Percentiles rank a stretch among this genome's conserved stretches.
phyloP scores from a whole-genome alignment of 352 stramenopile species.

The Globisporangium cederbergense region DNA sequence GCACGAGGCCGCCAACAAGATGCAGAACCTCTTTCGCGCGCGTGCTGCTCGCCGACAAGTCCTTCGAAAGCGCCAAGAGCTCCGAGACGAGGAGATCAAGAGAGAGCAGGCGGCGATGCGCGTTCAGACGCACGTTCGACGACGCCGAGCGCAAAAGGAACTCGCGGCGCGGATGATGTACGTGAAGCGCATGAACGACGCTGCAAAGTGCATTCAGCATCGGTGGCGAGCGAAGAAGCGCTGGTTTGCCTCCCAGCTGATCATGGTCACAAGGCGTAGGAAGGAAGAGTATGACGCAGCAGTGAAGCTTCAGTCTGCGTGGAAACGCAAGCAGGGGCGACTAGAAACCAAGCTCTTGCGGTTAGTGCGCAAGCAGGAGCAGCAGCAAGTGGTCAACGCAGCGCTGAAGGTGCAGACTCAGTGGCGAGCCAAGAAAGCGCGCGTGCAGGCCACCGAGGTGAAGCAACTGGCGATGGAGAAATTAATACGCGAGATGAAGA shows the following conservation, averaged over 20 bases:
- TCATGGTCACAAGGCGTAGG: slow-evolving; percentile 27
- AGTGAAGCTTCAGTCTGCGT: slow-evolving; percentile 48
- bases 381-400: slow-evolving; percentile 29
- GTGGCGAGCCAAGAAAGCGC: slow-evolving; percentile 39
- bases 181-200: slow-evolving; percentile 25
- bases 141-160: slow-evolving; percentile 34
- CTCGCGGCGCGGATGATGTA: slow-evolving; percentile 25
- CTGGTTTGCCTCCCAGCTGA: slow-evolving; percentile 38
- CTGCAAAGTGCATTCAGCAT: slow-evolving; percentile 43
- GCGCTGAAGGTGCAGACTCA: slow-evolving; percentile 43
- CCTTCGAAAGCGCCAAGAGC: slow-evolving; percentile 32
- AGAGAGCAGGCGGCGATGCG: slow-evolving; percentile 41
- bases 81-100: slow-evolving; percentile 22
- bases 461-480: slow-evolving; percentile 39
- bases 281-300: slow-evolving; percentile 42
- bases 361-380: slow-evolving; percentile 34
- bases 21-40: slow-evolving; percentile 58
- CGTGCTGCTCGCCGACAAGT: slow-evolving; percentile 39
- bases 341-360: slow-evolving; percentile 35
- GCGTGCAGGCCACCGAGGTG: slow-evolving; percentile 22
- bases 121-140: slow-evolving; percentile 42
- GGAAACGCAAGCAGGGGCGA: slow-evolving; percentile 55
- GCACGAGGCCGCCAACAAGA: slow-evolving; percentile 44
- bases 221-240: slow-evolving; percentile 50
- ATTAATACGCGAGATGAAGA: slow-evolving; percentile 40